These are phyloP conservation scores for Heliamphora pulchella DNA, from an alignment of 179 eudicot genomes.

Conservation along the genomic window DNA sequence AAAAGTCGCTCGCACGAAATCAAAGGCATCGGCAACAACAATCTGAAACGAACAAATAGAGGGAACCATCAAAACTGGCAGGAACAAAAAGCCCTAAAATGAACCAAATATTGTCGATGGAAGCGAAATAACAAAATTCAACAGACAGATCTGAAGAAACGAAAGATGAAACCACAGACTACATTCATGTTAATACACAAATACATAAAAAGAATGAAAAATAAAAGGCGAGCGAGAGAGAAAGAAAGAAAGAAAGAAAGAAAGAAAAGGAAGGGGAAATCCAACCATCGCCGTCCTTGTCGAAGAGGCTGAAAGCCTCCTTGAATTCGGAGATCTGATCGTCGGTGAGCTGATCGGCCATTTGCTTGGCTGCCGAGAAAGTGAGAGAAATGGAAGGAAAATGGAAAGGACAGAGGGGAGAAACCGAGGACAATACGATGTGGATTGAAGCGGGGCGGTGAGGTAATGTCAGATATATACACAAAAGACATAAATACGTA, in stretches of 20 bases:
- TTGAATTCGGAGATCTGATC: conserved; percentile 17
- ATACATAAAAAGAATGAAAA: background rate
- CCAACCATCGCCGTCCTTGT: conserved; percentile 15
- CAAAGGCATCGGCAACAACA: background rate
- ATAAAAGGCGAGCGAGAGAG: background rate
- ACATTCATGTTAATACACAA: background rate
- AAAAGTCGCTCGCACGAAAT: background rate
- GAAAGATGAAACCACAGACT: background rate
- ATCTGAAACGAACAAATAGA: background rate
- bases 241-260: background rate
- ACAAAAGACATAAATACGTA: background rate
- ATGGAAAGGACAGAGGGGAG: background rate
- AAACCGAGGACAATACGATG: background rate
- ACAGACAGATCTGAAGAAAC: conserved; percentile 9
- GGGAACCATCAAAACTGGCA: background rate
- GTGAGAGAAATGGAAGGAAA: background rate
- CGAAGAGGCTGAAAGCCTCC: conserved; percentile 14
- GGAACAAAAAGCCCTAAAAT: background rate
- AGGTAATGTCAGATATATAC: background rate
- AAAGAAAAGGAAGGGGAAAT: background rate
- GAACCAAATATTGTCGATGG: background rate
- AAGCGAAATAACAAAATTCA: background rate
- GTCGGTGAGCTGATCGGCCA: conserved; percentile 16
- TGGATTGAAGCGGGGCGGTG: background rate
- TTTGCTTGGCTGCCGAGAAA: background rate